phyloP scores from a whole-genome alignment of 2,329 filamentous ascomycete genomes.

The Phyllosticta paracitricarpa region DNA sequence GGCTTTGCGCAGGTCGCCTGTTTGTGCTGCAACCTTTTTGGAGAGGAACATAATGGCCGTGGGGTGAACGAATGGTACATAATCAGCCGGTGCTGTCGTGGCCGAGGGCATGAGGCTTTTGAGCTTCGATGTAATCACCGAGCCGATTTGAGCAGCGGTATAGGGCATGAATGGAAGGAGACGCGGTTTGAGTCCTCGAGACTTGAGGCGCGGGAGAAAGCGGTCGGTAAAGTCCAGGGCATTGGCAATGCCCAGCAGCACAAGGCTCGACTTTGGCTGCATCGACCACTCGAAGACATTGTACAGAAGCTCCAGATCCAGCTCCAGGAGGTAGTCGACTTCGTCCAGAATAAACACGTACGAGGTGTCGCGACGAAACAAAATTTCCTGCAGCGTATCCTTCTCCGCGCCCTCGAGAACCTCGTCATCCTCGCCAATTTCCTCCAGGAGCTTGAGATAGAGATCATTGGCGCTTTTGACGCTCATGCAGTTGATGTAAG shows the following conservation, averaged over 20 bases:
- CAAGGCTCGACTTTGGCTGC: constrained; percentile 64
- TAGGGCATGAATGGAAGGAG: constrained; percentile 91
- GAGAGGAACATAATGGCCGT: constrained; percentile 89
- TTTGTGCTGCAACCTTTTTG: constrained; percentile 89
- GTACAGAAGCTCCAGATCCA: constrained; percentile 84
- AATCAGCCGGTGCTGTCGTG: constrained; percentile 40
- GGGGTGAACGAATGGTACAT: constrained; percentile 83
- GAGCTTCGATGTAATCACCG: constrained; percentile 75
- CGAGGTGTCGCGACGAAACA: constrained; percentile 50
- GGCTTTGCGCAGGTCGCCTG: constrained; percentile 85
- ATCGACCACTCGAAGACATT: constrained; percentile 96
- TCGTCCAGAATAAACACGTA: constrained; percentile 89
- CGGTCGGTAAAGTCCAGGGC: constrained; percentile 91
- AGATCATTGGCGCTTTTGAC: constrained; percentile 81
- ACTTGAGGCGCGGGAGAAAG: constrained; percentile 85
- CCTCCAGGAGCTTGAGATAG: constrained; percentile 66
- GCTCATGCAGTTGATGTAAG: constrained; percentile 95
- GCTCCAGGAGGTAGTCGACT: constrained; percentile 83
- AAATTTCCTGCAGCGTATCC: constrained; percentile 58
- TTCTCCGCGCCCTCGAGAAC: constrained; percentile 57
- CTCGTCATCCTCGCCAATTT: constrained; percentile 51
- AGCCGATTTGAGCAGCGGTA: constrained; percentile 74
- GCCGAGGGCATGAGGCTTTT: constrained; percentile 57
- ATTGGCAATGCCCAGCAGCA: constrained; percentile 90
- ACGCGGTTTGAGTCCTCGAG: constrained; percentile 80